Conservation (phyloP, 164 flowering plant species). For the Umbilicus rupestris region DNA sequence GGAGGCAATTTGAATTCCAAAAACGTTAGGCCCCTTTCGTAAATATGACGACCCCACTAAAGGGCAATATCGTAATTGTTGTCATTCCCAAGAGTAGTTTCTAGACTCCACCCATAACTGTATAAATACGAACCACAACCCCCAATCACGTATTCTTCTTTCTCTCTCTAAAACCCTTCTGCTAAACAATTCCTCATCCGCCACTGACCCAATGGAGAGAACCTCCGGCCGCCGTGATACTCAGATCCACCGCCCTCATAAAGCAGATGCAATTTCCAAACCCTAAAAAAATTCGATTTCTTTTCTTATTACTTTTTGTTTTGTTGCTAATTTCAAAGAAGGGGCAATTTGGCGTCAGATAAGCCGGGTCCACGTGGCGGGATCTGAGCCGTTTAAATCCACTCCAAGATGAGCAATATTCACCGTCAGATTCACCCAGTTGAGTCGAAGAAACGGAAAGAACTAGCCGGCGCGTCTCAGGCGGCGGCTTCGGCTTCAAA, state of each 20-base stretch:
- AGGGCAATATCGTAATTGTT: neutral
- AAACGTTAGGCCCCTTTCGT: neutral
- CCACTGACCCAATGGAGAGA: neutral
- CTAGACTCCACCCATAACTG: neutral
- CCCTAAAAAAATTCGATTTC: neutral
- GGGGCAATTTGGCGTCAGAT: neutral
- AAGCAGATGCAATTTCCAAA: neutral
- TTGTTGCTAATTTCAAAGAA: neutral
- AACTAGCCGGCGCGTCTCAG: slow-evolving; percentile 6
- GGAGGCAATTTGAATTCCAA: neutral
- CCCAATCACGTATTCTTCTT: neutral
- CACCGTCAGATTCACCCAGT: slow-evolving; percentile 5
- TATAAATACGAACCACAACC: slow-evolving; percentile 1
- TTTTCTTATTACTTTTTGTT: neutral
- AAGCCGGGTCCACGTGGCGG: neutral
- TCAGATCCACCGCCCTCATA: neutral
- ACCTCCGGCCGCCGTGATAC: neutral
- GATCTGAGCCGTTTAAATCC: neutral
- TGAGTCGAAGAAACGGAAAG: slow-evolving; percentile 4
- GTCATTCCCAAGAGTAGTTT: neutral
- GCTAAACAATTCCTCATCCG: neutral
- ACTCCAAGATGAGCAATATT: neutral
- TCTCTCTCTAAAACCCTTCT: neutral
- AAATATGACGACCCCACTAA: neutral
- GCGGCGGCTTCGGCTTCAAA: slow-evolving; percentile 4